phyloP scores from a whole-genome alignment of 2,329 filamentous ascomycete species.

The Orbilia ellipsospora region DNA sequence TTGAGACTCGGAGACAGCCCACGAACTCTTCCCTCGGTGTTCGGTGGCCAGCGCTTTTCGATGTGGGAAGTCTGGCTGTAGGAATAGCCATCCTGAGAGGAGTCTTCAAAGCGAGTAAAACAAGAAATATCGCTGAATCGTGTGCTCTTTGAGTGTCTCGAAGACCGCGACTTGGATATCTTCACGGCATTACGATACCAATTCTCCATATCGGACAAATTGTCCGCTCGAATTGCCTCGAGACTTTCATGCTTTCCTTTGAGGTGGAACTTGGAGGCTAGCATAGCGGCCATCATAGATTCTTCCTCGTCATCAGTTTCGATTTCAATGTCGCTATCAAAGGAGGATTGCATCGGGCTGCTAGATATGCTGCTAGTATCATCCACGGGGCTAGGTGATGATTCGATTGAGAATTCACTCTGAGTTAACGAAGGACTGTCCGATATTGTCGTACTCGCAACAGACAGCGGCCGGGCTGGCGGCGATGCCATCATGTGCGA shows the following conservation, averaged over 20 bases:
- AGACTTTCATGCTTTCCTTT: constrained; percentile 31
- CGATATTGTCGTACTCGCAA: constrained; percentile 39
- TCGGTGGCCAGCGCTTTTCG: constrained; percentile 11
- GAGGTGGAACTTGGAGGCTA: constrained; percentile 30
- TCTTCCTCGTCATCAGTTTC: constrained; percentile 44
- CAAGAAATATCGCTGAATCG: constrained; percentile 41
- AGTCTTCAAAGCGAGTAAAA: constrained; percentile 27
- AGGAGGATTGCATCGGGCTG: constrained; percentile 34
- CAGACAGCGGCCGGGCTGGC: constrained; percentile 22
- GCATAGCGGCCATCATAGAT: constrained; percentile 17
- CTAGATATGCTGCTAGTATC: constrained; percentile 43
- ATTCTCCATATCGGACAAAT: constrained; percentile 40
- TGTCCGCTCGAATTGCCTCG: constrained; percentile 29
- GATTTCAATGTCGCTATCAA: constrained; percentile 39
- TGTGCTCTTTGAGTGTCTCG: constrained; percentile 31
- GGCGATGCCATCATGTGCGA: constrained; percentile 26
- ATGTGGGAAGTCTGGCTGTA: constrained; percentile 12
- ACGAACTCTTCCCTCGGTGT: constrained; percentile 7
- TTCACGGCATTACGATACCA: constrained; percentile 37
- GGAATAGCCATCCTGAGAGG: constrained; percentile 17
- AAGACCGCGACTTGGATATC: constrained; percentile 38
- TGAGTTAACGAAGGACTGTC: constrained; percentile 43
- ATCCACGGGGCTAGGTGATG: constrained; percentile 29
- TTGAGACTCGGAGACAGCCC: constrained; percentile 28
- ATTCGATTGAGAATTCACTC: constrained; percentile 43